Conservation (phyloP, 1,284 basidiomycete genomes). For the Xerocomus cyaneibrunnescens region DNA sequence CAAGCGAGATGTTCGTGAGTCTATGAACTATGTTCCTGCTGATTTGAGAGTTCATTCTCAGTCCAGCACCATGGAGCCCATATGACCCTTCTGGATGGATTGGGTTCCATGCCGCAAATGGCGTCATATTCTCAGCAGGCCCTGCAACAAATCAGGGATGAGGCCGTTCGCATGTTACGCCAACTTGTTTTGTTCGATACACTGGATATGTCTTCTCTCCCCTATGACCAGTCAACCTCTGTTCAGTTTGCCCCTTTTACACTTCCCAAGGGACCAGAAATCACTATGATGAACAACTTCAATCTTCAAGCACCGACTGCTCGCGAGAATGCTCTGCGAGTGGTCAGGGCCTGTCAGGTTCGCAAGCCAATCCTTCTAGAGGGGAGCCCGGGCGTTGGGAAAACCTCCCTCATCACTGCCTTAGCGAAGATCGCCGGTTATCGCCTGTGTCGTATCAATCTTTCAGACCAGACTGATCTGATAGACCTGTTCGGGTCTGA, state of each 20-base stretch:
- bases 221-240: constrained; percentile 37
- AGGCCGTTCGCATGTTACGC: constrained; percentile 49
- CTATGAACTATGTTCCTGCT: neutral
- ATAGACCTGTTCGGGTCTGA: constrained; percentile 97
- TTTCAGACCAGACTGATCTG: constrained; percentile 98
- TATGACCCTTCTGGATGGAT: constrained; percentile 85
- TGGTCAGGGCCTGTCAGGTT: constrained; percentile 89
- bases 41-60: constrained; percentile 9
- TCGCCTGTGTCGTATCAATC: constrained; percentile 91
- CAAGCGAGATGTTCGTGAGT: constrained; percentile 72
- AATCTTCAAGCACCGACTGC: constrained; percentile 90
- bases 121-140: constrained; percentile 52
- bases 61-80: constrained; percentile 81
- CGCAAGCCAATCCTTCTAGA: constrained; percentile 93
- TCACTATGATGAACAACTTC: constrained; percentile 52
- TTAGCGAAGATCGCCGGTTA: constrained; percentile 83
- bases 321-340: constrained; percentile 84
- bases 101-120: constrained; percentile 74
- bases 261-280: constrained; percentile 59
- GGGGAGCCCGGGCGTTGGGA: constrained; percentile 99
- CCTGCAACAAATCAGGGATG: constrained; percentile 49
- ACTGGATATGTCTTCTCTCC: constrained; percentile 29
- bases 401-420: constrained; percentile 92
- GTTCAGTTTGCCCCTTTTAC: constrained; percentile 79
- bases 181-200: constrained; percentile 50